A percentile compares a stretch with the other conserved stretches of the same genome.
Evolutionary conservation across 2,329 filamentous ascomycete species (phyloP).

Genomic region (Alternaria brassicae): DNA sequence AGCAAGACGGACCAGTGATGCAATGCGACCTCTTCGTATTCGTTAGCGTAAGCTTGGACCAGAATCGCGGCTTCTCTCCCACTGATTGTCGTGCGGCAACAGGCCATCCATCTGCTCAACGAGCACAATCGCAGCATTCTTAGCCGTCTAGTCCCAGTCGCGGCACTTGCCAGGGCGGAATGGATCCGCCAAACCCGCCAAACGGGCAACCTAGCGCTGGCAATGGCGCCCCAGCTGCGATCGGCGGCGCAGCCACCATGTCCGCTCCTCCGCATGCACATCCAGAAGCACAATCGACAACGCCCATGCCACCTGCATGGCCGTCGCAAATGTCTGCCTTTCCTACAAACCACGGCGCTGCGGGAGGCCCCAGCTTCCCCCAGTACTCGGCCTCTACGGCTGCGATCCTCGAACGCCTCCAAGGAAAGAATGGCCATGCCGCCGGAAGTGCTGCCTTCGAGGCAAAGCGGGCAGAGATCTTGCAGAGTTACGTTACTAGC

Average conservation of each 20-base stretch:
- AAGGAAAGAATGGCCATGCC: conserved; percentile 44
- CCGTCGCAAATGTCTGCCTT: conserved; percentile 38
- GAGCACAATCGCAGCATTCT: conserved; percentile 10
- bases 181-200: conserved; percentile 26
- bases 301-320: conserved; percentile 34
- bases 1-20: conserved; percentile 5
- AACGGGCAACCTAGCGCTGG: conserved; percentile 14
- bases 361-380: conserved; percentile 31
- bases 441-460: conserved; percentile 53
- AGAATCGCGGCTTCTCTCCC: conserved; percentile 2
- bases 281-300: conserved; percentile 16
- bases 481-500: conserved; percentile 55
- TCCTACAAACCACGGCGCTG: conserved; percentile 21
- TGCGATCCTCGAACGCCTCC: conserved; percentile 51
- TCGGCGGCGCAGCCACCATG: conserved; percentile 26
- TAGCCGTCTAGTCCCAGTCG: conserved; percentile 18
- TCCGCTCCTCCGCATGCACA: conserved; percentile 23
- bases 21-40: neutral
- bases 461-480: conserved; percentile 55
- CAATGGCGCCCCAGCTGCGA: conserved; percentile 30
- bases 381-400: conserved; percentile 52
- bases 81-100: conserved; percentile 1
- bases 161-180: conserved; percentile 16
- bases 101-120: neutral
- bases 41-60: conserved; percentile 15